A percentile compares a stretch with the other conserved stretches of the same genome.
These are phyloP conservation scores for Mrakia blollopis DNA, from an alignment of 768 basidiomycete genomes.

Conservation along the genomic window DNA sequence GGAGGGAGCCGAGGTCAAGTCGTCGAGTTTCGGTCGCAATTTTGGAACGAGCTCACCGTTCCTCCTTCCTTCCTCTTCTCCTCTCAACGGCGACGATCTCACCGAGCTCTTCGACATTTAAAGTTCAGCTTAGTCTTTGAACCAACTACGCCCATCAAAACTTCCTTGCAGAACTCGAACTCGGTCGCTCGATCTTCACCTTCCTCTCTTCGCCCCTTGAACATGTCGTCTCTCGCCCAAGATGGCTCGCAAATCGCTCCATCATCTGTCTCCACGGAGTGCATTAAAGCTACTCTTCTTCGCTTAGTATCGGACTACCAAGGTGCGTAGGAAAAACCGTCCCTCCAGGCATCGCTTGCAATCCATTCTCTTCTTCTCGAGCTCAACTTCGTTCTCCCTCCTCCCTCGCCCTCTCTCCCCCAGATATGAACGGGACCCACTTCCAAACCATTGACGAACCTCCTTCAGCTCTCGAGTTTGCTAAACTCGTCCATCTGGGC, in stretches of 20 bases:
- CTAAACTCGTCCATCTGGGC: constrained; percentile 60
- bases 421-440: constrained; percentile 37
- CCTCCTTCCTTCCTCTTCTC: no score
- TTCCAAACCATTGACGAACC: constrained; percentile 47
- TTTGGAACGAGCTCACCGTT: no score
- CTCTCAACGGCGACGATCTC: no score
- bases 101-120: no score
- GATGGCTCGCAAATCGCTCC: background rate
- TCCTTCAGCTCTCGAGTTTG: constrained; percentile 66
- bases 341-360: background rate
- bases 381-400: background rate
- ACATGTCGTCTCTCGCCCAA: background rate
- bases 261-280: background rate
- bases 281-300: constrained; percentile 16
- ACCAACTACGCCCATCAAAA: no score
- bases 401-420: background rate
- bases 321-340: background rate
- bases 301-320: constrained; percentile 25
- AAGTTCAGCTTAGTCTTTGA: no score
- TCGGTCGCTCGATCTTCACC: no score
- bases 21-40: no score
- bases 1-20: no score
- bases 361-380: background rate
- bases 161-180: no score
- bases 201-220: background rate